A percentile compares a stretch with the other conserved stretches of the same genome.
phyloP scores from a whole-genome alignment of 2,329 filamentous ascomycete genomes.

The Monosporascus sp. region DNA sequence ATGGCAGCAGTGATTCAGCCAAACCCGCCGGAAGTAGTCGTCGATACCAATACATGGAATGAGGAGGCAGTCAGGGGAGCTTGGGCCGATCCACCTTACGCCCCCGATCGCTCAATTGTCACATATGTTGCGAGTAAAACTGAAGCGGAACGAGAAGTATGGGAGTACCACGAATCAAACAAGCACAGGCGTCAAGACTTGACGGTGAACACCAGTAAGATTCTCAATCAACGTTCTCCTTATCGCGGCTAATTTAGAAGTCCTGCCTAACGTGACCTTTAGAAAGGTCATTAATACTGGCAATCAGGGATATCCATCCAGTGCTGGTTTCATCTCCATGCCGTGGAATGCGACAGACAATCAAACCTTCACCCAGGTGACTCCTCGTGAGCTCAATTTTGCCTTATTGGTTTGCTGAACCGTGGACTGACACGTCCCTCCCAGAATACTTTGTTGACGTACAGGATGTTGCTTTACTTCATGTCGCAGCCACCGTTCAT shows the following conservation, averaged over 20 bases:
- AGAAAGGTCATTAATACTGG: constrained; percentile 12
- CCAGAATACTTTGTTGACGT: constrained; percentile 43
- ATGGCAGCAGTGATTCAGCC: constrained; percentile 5
- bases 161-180: constrained; percentile 15
- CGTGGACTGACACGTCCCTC: neutral
- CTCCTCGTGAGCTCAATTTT: constrained; percentile 8
- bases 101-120: constrained; percentile 1
- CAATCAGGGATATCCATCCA: constrained; percentile 12
- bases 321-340: constrained; percentile 4
- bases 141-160: constrained; percentile 13
- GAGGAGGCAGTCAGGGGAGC: constrained; percentile 10
- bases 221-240: too few relatives aligned
- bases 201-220: constrained; percentile 16
- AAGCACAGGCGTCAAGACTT: constrained; percentile 14
- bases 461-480: constrained; percentile 44
- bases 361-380: constrained; percentile 1
- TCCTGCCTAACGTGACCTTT: constrained; percentile 18
- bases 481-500: constrained; percentile 46
- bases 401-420: neutral
- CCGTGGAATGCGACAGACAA: constrained; percentile 10
- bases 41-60: constrained; percentile 19
- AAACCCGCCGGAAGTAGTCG: constrained; percentile 7
- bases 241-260: too few relatives aligned
- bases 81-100: constrained; percentile 12
- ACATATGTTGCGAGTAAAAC: constrained; percentile 18